These are phyloP conservation scores for Mikania micrantha DNA, from an alignment of 129 eudicot genomes.

Conservation along the genomic window DNA sequence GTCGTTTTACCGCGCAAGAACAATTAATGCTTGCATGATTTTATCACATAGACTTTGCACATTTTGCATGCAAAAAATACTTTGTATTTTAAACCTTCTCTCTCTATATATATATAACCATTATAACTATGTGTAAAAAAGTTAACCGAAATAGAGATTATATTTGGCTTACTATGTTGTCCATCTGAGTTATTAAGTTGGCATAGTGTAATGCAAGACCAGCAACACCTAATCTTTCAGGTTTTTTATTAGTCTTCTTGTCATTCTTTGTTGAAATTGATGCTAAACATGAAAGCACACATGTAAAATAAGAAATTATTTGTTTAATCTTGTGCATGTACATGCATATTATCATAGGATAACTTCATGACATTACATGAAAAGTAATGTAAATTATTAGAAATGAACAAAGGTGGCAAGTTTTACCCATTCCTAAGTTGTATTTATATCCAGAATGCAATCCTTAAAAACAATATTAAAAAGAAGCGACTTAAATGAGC, in stretches of 20 bases:
- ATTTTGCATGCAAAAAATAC: too few species aligned
- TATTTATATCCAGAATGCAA: neutral
- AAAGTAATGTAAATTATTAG: neutral
- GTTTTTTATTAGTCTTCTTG: slow-evolving; percentile 32
- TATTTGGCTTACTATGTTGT: slow-evolving; percentile 63
- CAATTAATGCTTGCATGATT: too few species aligned
- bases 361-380: neutral
- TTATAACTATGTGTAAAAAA: neutral
- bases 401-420: neutral
- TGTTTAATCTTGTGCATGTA: neutral
- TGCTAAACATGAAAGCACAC: slow-evolving; percentile 10
- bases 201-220: slow-evolving; percentile 99
- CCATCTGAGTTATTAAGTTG: slow-evolving; percentile 86
- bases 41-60: too few species aligned
- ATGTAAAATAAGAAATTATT: neutral
- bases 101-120: neutral
- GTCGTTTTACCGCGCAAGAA: too few species aligned
- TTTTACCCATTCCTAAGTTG: neutral
- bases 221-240: slow-evolving; percentile 74
- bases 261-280: slow-evolving; percentile 30
- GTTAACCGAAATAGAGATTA: neutral
- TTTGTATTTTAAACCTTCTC: too few species aligned
- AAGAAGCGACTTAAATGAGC: neutral
- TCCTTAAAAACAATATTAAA: neutral
- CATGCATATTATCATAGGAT: neutral